Conservation (phyloP, 371 early-diverging fungal species). For the Umbelopsis sp. region DNA sequence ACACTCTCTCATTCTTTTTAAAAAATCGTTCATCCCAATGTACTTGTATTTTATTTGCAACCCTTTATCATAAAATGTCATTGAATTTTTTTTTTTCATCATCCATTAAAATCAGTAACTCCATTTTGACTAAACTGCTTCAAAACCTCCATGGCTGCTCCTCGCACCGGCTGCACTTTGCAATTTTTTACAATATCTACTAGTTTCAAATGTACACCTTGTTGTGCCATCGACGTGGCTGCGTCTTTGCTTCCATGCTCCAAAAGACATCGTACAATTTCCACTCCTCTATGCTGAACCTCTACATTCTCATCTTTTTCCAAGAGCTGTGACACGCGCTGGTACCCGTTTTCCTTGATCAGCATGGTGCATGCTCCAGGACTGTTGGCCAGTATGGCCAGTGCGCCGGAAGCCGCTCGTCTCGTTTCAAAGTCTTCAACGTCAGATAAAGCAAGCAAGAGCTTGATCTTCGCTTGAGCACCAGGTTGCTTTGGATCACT, state of each 20-base stretch:
- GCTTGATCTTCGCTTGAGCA: slow-evolving; percentile 62
- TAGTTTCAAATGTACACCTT: slow-evolving; percentile 39
- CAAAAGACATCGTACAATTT: slow-evolving; percentile 53
- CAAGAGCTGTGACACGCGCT: slow-evolving; percentile 51
- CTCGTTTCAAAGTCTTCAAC: slow-evolving; percentile 84
- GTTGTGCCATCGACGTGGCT: slow-evolving; percentile 30
- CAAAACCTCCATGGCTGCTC: slow-evolving; percentile 61
- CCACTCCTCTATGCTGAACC: slow-evolving; percentile 59
- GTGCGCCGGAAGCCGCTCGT: slow-evolving; percentile 86
- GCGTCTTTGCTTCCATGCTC: slow-evolving; percentile 36
- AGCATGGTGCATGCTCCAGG: slow-evolving; percentile 59
- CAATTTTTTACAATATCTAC: slow-evolving; percentile 48
- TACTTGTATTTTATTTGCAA: slow-evolving; percentile 16
- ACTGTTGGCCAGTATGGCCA: slow-evolving; percentile 80
- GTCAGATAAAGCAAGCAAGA: slow-evolving; percentile 85
- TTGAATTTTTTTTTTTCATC: neutral
- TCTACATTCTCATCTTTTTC: slow-evolving; percentile 40
- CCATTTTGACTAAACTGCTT: slow-evolving; percentile 57
- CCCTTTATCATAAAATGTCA: neutral
- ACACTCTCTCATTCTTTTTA: neutral
- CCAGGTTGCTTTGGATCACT: slow-evolving; percentile 42
- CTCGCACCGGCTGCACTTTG: slow-evolving; percentile 55
- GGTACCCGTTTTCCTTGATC: slow-evolving; percentile 51
- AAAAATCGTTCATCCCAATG: neutral
- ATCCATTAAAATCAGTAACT: slow-evolving; percentile 11